Evolutionary conservation across 2,329 filamentous ascomycete genomes (phyloP), one percentile per base, ranked within the genome.

Genomic region (Colletotrichum godetiae): DNA sequence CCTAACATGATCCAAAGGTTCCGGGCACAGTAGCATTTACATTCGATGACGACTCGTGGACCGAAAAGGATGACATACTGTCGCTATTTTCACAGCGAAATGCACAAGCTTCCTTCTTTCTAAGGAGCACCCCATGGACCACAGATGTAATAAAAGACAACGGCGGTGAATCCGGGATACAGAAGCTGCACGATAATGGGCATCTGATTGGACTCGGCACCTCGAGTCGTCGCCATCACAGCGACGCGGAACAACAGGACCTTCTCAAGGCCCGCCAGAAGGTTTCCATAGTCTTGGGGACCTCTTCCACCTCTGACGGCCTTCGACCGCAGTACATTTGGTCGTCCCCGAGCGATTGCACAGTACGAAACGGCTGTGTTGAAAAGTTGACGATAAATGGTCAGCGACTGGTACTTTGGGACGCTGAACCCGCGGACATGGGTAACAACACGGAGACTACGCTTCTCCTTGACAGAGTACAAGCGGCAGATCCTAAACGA

Each of bases 1-100:
- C 5, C 42, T 27, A 22, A 19, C 46, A 15, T 12, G 0, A 10
- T 2, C 13, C 19, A 1, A 8, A 67, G 65, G 24, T 67, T 6
- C 65, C 65, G 10, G 65, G 65, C 22, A 67, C 56, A 12, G 65
- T 67, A 1, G 56, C 65, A 22, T 67, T 67, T 12, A 61, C 65
- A 6, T 67, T 67, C n/a, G 37, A 67, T n/a, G 29, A 60, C 31
- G 56, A 42, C 13, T 56, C 65, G 7, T 61, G 55, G 29, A 37
- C 29, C 37, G 35, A 67, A 27, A 61, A 42, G 7, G 42, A 67
- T 29, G 35, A 52, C 42, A 60, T 67, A 15, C 15, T 67, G 31
- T 27, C 49, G 13, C n/a, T 52, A n/a, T 24, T 67, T 10, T 29
- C 55, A 22, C 65, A 60, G 24, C n/a, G 49, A 4, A 27, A 35